Percentiles rank a stretch among this genome's conserved stretches.
Conservation (phyloP, 2,329 filamentous ascomycete genomes). For the Plenodomus tracheiphilus region DNA sequence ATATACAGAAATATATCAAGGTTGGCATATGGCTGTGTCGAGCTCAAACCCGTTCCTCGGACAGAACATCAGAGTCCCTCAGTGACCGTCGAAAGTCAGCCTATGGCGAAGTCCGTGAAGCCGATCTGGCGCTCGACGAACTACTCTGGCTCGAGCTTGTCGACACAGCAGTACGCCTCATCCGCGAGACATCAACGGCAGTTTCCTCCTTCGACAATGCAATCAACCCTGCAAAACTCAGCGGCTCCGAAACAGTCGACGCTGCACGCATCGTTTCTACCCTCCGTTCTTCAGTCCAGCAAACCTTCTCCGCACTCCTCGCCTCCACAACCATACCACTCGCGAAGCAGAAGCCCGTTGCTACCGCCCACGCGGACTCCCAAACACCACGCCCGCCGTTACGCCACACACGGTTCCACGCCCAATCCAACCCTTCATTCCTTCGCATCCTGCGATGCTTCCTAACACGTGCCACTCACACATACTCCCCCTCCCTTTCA, state of each 20-base stretch:
- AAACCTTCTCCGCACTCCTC: slow-evolving; percentile 85
- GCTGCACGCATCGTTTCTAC: slow-evolving; percentile 65
- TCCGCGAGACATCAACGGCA: slow-evolving; percentile 50
- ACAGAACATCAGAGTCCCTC: slow-evolving; percentile 43
- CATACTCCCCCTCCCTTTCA: slow-evolving; percentile 76
- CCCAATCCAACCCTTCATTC: slow-evolving; percentile 70
- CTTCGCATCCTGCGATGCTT: slow-evolving; percentile 88
- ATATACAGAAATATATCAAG: slow-evolving; percentile 84
- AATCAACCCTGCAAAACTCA: slow-evolving; percentile 28
- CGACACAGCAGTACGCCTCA: slow-evolving; percentile 61
- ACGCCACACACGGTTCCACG: slow-evolving; percentile 16
- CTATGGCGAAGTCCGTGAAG: slow-evolving; percentile 53
- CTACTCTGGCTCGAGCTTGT: slow-evolving; percentile 68
- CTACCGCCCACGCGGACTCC: slow-evolving; percentile 26
- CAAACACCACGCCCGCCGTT: slow-evolving; percentile 23
- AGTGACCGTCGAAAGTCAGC: slow-evolving; percentile 43
- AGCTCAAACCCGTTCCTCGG: slow-evolving; percentile 69
- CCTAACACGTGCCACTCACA: slow-evolving; percentile 76
- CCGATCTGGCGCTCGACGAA: slow-evolving; percentile 64
- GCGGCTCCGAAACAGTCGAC: slow-evolving; percentile 49
- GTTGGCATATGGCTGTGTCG: slow-evolving; percentile 97
- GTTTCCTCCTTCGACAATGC: slow-evolving; percentile 49
- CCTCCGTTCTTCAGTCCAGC: slow-evolving; percentile 80
- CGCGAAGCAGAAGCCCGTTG: slow-evolving; percentile 16
- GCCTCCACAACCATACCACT: slow-evolving; percentile 61